Conservation (phyloP, 768 basidiomycete species). For the Leccinum incarnatum region DNA sequence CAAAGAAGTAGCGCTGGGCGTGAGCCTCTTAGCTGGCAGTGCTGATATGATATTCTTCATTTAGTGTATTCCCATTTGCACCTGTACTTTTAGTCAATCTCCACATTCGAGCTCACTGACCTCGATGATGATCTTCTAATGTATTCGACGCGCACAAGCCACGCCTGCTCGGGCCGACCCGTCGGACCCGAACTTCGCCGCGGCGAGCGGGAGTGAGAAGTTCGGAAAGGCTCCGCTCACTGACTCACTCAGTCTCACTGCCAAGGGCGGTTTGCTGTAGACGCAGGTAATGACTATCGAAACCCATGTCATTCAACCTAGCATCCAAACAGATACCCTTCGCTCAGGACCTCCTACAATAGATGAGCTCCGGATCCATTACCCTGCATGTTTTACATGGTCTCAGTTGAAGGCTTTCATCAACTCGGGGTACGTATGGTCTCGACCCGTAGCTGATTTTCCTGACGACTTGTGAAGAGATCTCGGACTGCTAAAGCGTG, state of each 20-base stretch:
- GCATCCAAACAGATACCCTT: conserved; percentile 34
- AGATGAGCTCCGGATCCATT: conserved; percentile 63
- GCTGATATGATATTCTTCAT: conserved; percentile 1
- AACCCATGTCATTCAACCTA: neutral
- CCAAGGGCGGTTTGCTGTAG: neutral
- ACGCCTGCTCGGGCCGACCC: neutral
- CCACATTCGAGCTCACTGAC: neutral
- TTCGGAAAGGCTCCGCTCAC: neutral
- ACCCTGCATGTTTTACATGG: conserved; percentile 79
- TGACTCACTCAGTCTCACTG: neutral
- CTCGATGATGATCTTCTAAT: neutral
- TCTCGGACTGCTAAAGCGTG: conserved; percentile 75
- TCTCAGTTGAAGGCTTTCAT: conserved; percentile 71
- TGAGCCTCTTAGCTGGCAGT: neutral
- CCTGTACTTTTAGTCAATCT: conserved; percentile 14
- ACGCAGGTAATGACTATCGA: conserved; percentile 19
- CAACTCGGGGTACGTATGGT: conserved; percentile 61
- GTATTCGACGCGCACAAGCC: neutral
- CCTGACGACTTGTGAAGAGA: conserved; percentile 46
- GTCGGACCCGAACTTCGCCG: neutral
- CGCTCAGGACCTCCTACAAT: conserved; percentile 63
- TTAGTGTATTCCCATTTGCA: conserved; percentile 8
- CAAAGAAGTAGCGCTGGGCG: conserved; percentile 33
- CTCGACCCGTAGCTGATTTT: neutral
- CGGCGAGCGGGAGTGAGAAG: neutral